Base-by-base conservation (phyloP, 2,329 filamentous ascomycete genomes). In the Aspergillus sp. region DNA sequence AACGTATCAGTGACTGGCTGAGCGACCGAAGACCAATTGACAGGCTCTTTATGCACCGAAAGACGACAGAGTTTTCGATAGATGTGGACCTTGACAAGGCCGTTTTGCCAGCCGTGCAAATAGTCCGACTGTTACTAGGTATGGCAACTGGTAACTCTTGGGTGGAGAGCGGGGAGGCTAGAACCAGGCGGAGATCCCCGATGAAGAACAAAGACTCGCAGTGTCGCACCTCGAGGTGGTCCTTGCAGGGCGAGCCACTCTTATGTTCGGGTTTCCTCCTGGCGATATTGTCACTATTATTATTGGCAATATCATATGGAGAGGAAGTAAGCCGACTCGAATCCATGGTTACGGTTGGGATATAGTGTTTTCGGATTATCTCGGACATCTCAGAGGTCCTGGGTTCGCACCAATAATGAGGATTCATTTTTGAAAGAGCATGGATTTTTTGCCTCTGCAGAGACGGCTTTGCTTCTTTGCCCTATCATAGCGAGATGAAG, bases 171-270 rank as follows among this genome's bases (percentile, higher is more conserved):
- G 57, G 58, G 51, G 55, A 52, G 48, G 55, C 48, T 24, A 15
- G 48, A 41, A 48, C 43, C 55, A 57, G 55, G 48, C 62, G 62
- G 62, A 62, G 58, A 62, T 62, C 62, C 43, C 62, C 60, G 60
- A 64, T 56, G 58, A 58, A 58, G 58, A 61, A 58, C 44, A 45
- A 61, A 61, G 55, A 35, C 56, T 56, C 31, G 45, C 24, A 45
- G 31, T 11, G 24, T 24, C n/a, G 11, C 43, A 45, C 12, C 15
- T 14, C 27, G 31, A 23, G 45, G 21, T 45, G 27, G 52, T 37
- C 27, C 40, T 45, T 47, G 24, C 17, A 43, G n/a, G n/a, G 9
- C 39, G 15, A 41, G 39, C 11, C 19, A 11, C 17, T 17, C n/a
- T 4, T 24, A 11, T n/a, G 14, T 27, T 15, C 23, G 11, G 31